Evolutionary conservation across 2,329 filamentous ascomycete species (phyloP).

Genomic region (Aspergillus fumigatus): DNA sequence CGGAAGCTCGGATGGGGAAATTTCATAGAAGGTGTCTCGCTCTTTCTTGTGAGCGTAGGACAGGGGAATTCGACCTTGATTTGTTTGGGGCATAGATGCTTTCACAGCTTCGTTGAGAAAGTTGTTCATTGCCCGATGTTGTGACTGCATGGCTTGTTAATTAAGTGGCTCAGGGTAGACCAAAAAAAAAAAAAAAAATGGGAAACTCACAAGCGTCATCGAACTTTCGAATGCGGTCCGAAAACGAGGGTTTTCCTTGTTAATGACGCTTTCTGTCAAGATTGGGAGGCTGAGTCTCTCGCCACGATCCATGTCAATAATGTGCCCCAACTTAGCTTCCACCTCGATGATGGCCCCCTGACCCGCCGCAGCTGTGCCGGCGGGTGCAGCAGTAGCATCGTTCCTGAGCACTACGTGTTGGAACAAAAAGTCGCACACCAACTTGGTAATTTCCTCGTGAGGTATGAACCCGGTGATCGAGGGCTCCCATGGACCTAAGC

Average conservation of each 20-base stretch:
- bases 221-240: conserved; percentile 73
- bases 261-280: conserved; percentile 65
- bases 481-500: conserved; percentile 45
- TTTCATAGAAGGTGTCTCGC: conserved; percentile 76
- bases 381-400: conserved; percentile 54
- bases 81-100: conserved; percentile 44
- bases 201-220: conserved; percentile 72
- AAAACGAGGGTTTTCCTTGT: conserved; percentile 47
- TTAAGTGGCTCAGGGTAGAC: background rate
- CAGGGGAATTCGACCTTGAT: conserved; percentile 43
- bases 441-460: conserved; percentile 68
- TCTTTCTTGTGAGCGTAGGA: conserved; percentile 79
- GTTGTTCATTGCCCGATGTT: conserved; percentile 79
- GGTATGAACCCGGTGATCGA: conserved; percentile 67
- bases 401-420: conserved; percentile 62
- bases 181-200: background rate
- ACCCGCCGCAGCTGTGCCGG: conserved; percentile 54
- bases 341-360: conserved; percentile 78
- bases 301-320: conserved; percentile 69
- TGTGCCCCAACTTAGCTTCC: conserved; percentile 84
- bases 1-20: conserved; percentile 62
- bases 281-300: conserved; percentile 65
- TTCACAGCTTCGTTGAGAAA: conserved; percentile 70
- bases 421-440: conserved; percentile 78
- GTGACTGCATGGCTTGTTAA: conserved; percentile 47